Percentiles rank a stretch among this genome's conserved stretches.
phyloP scores from a whole-genome alignment of 2,329 filamentous ascomycete genomes.

The Fusarium annulatum region DNA sequence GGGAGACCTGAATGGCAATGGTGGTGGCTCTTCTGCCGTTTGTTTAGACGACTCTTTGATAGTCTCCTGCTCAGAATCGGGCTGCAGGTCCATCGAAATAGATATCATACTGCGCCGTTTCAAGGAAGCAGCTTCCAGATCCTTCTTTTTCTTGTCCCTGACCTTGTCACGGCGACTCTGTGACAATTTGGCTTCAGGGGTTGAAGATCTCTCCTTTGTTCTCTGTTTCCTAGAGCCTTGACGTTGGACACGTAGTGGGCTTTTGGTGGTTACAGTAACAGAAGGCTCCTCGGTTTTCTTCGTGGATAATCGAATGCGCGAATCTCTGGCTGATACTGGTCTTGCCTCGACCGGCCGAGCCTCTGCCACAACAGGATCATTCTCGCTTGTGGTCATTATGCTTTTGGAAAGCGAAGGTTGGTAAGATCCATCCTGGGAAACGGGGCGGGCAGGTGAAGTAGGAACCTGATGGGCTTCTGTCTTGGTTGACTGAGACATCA shows the following conservation, averaged over 20 bases:
- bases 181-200: conserved; percentile 36
- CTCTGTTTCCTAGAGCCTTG: neutral
- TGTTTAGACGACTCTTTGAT: neutral
- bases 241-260: conserved; percentile 30
- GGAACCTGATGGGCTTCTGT: conserved; percentile 3
- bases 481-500: conserved; percentile 39
- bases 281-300: conserved; percentile 19
- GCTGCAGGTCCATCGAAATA: neutral
- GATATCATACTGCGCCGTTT: conserved; percentile 34
- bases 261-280: conserved; percentile 39
- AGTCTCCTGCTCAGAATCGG: conserved; percentile 1
- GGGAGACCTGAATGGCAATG: conserved; percentile 28
- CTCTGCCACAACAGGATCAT: conserved; percentile 30
- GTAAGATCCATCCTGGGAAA: conserved; percentile 19
- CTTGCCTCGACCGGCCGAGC: conserved; percentile 14
- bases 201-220: conserved; percentile 8
- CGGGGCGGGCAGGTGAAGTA: conserved; percentile 11
- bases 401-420: conserved; percentile 35
- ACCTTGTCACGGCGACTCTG: conserved; percentile 53
- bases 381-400: conserved; percentile 33
- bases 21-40: conserved; percentile 16
- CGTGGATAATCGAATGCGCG: conserved; percentile 18
- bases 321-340: conserved; percentile 24
- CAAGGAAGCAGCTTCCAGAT: conserved; percentile 51
- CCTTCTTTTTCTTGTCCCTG: conserved; percentile 54